Percentiles rank a stretch among this genome's conserved stretches.
Conservation (phyloP, 1,284 basidiomycete genomes). For the Malassezia obtusa region DNA sequence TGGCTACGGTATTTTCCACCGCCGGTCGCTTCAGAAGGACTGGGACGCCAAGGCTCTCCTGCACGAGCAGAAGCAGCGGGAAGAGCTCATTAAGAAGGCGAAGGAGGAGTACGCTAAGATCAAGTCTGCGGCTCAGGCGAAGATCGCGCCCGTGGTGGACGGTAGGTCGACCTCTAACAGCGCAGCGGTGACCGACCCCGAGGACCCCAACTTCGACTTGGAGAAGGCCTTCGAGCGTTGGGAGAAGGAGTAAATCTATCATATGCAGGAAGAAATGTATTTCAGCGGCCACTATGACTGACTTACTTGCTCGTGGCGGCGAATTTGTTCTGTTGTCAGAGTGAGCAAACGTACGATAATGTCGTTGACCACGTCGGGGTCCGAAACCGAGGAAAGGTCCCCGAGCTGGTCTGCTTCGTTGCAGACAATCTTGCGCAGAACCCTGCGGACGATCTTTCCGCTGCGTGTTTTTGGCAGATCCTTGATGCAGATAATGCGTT, state of each 20-base stretch:
- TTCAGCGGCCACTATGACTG: not conserved
- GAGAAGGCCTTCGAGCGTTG: slow-evolving; percentile 9
- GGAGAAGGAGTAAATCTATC: slow-evolving; percentile 8
- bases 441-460: slow-evolving; percentile 92
- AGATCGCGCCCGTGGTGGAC: not conserved
- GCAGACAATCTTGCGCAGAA: slow-evolving; percentile 87
- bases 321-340: slow-evolving; percentile 5
- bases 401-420: slow-evolving; percentile 81
- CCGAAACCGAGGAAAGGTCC: slow-evolving; percentile 80
- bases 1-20: slow-evolving; percentile 84
- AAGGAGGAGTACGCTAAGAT: slow-evolving; percentile 73
- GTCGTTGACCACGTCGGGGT: slow-evolving; percentile 50
- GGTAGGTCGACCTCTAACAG: not conserved
- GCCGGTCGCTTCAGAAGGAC: slow-evolving; percentile 73
- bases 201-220: slow-evolving; percentile 18
- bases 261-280: not conserved
- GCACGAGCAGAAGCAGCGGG: slow-evolving; percentile 36
- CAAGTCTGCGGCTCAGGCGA: slow-evolving; percentile 25
- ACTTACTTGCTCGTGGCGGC: slow-evolving; percentile 1
- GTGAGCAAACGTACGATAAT: slow-evolving; percentile 20
- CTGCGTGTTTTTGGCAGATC: slow-evolving; percentile 93
- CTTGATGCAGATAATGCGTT: slow-evolving; percentile 73
- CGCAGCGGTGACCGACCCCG: slow-evolving; percentile 13
- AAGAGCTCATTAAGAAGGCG: slow-evolving; percentile 66
- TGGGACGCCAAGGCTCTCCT: slow-evolving; percentile 69